These are phyloP conservation scores for Diophrys sp. DNA, from an alignment of 73 alveolate species.

Conservation along the genomic window DNA sequence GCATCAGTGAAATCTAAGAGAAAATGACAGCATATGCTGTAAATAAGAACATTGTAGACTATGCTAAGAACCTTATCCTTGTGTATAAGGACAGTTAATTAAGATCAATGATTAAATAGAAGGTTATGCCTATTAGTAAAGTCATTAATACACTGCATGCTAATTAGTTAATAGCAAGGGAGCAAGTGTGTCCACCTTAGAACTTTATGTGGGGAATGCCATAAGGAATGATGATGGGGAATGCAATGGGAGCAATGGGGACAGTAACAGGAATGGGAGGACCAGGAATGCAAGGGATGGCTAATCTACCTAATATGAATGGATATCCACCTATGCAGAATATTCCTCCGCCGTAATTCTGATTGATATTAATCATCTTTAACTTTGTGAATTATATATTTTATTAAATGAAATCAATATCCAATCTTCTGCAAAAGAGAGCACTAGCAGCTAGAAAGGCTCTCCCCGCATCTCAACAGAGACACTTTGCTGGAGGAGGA, in stretches of 20 bases:
- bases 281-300: too few species aligned
- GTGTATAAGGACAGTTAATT: background rate
- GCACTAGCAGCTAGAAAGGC: background rate
- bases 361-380: too few species aligned
- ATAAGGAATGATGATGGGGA: too few species aligned
- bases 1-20: background rate
- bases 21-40: background rate
- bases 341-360: too few species aligned
- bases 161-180: background rate
- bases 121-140: background rate
- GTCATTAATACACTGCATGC: background rate
- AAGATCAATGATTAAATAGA: background rate
- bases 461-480: background rate
- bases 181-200: too few species aligned
- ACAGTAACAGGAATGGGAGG: too few species aligned
- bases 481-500: constrained; percentile 62
- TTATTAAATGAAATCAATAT: constrained; percentile 10
- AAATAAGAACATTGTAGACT: background rate
- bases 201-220: too few species aligned
- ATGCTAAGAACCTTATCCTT: background rate
- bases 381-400: background rate
- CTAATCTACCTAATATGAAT: too few species aligned
- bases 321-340: too few species aligned
- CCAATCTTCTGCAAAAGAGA: background rate
- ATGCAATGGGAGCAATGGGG: too few species aligned